Evolutionary conservation across 2,329 filamentous ascomycete genomes (phyloP), one percentile per base, ranked within the genome.

Genomic region (Mycocentrospora acerina): DNA sequence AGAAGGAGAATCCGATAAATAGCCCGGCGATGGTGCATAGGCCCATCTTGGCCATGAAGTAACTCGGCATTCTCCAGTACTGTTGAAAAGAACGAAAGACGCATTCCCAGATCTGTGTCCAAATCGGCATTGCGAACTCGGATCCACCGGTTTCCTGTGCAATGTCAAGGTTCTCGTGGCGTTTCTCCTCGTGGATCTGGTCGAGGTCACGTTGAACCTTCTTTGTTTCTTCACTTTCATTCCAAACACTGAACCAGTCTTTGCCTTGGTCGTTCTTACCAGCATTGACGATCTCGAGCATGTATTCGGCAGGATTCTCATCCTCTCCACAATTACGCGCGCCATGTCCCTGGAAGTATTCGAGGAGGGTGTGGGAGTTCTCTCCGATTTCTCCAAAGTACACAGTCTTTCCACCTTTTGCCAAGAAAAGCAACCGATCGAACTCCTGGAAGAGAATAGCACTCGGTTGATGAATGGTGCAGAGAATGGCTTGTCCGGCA

Each of bases 241-340:
- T 62, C 71, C 71, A 73, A 5, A 68, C 63, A 7, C 64, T 51
- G 31, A 60, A 61, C 71, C 71, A 74, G 40, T 72, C 68, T 43
- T 53, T 26, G 1, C 53, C 54, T 18, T 57, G 37, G 12, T 56
- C 38, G 29, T 60, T 59, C 25, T 60, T 59, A 12, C 64, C 64
- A 17, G 62, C 57, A 36, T 61, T 59, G 16, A 67, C 66, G 31
- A 72, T 62, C 41, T 74, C 71, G n/a, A 89, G 74, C 80, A 89
- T 88, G 70, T 81, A 89, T 65, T 90, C 86, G 2, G 86, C 86
- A 0, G 86, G 85, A 51, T 89, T 89, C 44, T 85, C 83, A 1
- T 80, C 74, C 2, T 74, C 64, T 7, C 71, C 73, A 41, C 85
- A 86, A 30, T 70, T 66, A 3, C 78, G 71, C 1, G 79, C 82